Evolutionary conservation across 805 yeast genomes (phyloP).

Genomic region (Priceomyces castillae): DNA sequence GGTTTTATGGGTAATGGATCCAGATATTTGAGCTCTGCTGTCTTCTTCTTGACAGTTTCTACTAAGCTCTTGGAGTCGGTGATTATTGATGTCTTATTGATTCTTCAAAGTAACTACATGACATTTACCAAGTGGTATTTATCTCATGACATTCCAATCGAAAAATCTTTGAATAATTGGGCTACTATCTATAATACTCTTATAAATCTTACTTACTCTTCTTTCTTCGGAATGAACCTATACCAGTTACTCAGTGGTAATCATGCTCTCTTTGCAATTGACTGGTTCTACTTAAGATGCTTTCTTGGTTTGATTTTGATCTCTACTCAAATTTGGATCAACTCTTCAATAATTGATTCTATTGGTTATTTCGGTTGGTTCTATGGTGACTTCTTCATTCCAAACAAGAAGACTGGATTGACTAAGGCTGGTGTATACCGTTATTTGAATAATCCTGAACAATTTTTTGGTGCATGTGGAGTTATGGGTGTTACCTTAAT

Average conservation of each 20-base stretch:
- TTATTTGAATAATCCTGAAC: slow-evolving; percentile 80
- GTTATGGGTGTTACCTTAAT: slow-evolving; percentile 74
- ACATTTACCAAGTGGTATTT: slow-evolving; percentile 64
- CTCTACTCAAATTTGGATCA: slow-evolving; percentile 65
- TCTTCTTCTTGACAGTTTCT: slow-evolving; percentile 40
- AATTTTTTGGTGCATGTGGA: slow-evolving; percentile 73
- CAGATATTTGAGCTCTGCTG: slow-evolving; percentile 16
- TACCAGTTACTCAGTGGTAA: slow-evolving; percentile 19
- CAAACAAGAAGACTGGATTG: slow-evolving; percentile 50
- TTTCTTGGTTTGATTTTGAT: slow-evolving; percentile 58
- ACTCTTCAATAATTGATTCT: slow-evolving; percentile 62
- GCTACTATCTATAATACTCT: slow-evolving; percentile 57
- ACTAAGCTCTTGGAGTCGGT: slow-evolving; percentile 52
- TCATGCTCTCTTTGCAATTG: slow-evolving; percentile 18
- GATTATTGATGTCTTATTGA: slow-evolving; percentile 49
- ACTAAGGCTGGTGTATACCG: slow-evolving; percentile 80
- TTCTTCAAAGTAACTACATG: slow-evolving; percentile 57
- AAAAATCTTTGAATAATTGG: slow-evolving; percentile 71
- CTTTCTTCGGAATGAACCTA: slow-evolving; percentile 45
- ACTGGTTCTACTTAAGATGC: slow-evolving; percentile 50
- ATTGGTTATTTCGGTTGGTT: slow-evolving; percentile 89
- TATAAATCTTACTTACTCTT: slow-evolving; percentile 52
- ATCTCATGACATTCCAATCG: slow-evolving; percentile 60
- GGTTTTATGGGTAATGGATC: slow-evolving; percentile 21
- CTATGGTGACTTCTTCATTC: slow-evolving; percentile 79